phyloP scores from a whole-genome alignment of 2,329 filamentous ascomycete genomes.

The Aspergillus phoenicis region DNA sequence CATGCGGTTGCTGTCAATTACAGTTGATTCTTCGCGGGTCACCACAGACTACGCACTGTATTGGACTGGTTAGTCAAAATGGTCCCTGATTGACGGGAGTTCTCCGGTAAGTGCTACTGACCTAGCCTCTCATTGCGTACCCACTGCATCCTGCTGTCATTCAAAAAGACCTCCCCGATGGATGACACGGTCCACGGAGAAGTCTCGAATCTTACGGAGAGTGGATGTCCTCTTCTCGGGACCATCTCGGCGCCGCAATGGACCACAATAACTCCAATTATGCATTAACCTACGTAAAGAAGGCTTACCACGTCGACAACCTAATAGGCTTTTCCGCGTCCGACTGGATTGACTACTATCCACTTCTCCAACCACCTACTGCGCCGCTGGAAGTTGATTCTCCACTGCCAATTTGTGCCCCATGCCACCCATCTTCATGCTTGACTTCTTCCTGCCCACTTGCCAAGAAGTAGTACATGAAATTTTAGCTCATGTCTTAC shows the following conservation, averaged over 20 bases:
- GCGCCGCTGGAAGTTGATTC: background rate
- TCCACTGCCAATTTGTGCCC: background rate
- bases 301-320: background rate
- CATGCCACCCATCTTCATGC: background rate
- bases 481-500: background rate
- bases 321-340: background rate
- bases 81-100: constrained; percentile 1
- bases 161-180: background rate
- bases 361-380: background rate
- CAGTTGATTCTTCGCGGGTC: background rate
- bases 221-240: background rate
- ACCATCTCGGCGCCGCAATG: background rate
- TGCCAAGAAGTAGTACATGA: background rate
- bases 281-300: background rate
- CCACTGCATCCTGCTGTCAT: constrained; percentile 43
- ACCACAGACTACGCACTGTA: background rate
- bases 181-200: constrained; percentile 33
- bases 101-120: background rate
- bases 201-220: background rate
- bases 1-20: background rate
- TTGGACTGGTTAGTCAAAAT: background rate
- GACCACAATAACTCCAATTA: background rate
- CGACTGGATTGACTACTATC: background rate
- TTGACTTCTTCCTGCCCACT: background rate
- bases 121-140: background rate